Base-by-base conservation (phyloP, 2,329 filamentous ascomycete species). In the Tolypocladium cylindrosporum region DNA sequence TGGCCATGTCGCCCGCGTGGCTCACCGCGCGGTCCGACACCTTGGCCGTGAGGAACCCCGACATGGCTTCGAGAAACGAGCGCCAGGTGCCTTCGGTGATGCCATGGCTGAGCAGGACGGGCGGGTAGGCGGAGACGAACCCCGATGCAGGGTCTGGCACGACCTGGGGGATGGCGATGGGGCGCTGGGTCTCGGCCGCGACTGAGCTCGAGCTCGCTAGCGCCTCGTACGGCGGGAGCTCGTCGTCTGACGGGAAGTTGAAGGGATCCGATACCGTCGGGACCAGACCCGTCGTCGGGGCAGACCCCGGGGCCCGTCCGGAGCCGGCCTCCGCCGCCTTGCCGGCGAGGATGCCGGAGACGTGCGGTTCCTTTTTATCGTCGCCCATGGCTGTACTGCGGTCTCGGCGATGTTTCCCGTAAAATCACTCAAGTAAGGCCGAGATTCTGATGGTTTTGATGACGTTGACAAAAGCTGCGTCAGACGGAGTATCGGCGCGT, bases 11-110 rank as follows among this genome's bases (percentile, higher is more conserved):
- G 39, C 68, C 71, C 1, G 75, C 76, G 59, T 78, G 76, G 37
- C 68, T 69, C 21, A 78, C 58, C 7, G 77, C 76, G 3, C 74
- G 71, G 55, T 76, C 72, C 0, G 74, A 73, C 0, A 79, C 74
- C 24, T 71, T 76, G 55, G 77, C 76, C 0, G 72, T 70, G 7
- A 79, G 69, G 58, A 79, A 79, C 1, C 74, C 77, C 0, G 77
- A 79, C 2, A 77, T 64, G 9, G 77, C 77, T 21, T 68, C 61
- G 1, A 74, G 57, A 19, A 74, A 73, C 0, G 72, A 69, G 10
- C 57, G 54, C 71, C 72, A 75, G 0, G 70, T 67, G n/a, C 67
- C 63, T 8, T 67, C 58, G 0, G 72, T 68, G 58, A 75, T 70
- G 45, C 72, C 77, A 41, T 71, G 68, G 19, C 65, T 60, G 0